Percentiles rank a stretch among this genome's conserved stretches.
Evolutionary conservation across 2,329 filamentous ascomycete genomes (phyloP).

Genomic region (Verticillium albo-atrum): DNA sequence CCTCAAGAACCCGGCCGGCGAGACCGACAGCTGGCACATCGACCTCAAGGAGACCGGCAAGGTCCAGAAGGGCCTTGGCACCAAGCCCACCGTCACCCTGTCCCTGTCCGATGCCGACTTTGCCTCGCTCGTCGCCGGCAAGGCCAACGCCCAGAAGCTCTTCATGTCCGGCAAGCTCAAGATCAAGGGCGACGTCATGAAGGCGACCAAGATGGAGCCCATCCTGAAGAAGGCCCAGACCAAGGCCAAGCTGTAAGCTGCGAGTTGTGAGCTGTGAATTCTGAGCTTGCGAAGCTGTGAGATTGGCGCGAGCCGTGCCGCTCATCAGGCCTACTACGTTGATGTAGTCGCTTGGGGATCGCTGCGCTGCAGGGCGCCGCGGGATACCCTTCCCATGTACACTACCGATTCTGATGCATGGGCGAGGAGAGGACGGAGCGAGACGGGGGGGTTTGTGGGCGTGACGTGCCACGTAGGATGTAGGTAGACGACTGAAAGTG

Average conservation of each 20-base stretch:
- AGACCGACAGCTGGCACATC: slow-evolving; percentile 86
- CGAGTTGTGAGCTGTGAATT: background rate
- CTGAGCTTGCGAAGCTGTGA: no score
- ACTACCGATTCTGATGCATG: background rate
- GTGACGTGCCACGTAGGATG: no score
- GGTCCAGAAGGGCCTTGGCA: slow-evolving; percentile 72
- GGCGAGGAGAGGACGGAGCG: background rate
- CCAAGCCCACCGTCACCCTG: slow-evolving; percentile 87
- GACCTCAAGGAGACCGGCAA: slow-evolving; percentile 88
- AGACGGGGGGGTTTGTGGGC: no score
- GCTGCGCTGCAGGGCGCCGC: background rate
- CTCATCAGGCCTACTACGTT: no score
- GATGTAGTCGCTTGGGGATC: background rate
- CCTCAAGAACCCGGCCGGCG: slow-evolving; percentile 79
- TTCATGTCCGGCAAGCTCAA: slow-evolving; percentile 99
- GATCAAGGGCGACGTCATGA: slow-evolving; percentile 98
- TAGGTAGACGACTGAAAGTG: no score
- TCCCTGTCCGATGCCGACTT: slow-evolving; percentile 84
- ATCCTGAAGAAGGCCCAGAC: slow-evolving; percentile 83
- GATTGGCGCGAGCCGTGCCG: no score
- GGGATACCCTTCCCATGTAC: background rate
- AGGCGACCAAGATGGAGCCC: slow-evolving; percentile 93
- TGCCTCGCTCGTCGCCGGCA: slow-evolving; percentile 72
- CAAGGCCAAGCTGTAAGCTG: slow-evolving; percentile 73
- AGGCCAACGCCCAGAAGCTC: slow-evolving; percentile 89